Evolutionary conservation across 129 eudicot species (phyloP).

Genomic region (Smallanthus sonchifolius): DNA sequence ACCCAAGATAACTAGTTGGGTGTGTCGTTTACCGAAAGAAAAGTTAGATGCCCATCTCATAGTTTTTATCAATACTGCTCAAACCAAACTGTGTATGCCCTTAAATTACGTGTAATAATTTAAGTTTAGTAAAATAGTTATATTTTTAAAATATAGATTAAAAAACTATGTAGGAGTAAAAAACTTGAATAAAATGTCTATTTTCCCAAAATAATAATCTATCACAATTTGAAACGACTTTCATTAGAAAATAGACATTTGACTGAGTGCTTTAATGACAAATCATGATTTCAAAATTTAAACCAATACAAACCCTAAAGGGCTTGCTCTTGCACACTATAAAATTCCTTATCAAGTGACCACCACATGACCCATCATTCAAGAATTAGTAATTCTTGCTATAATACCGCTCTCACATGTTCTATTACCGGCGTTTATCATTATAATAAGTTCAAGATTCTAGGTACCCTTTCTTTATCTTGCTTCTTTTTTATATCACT

Average conservation of each 20-base stretch:
- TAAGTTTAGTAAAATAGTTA: no score
- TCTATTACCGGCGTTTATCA: conserved; percentile 20
- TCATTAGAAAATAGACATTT: conserved; percentile 7
- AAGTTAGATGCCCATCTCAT: no score
- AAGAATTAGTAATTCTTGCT: conserved; percentile 21
- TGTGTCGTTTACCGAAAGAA: no score
- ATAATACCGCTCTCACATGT: conserved; percentile 37
- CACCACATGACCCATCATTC: conserved; percentile 34
- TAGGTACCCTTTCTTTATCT: conserved; percentile 25
- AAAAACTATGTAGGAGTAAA: no score
- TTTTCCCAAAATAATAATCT: conserved; percentile 2
- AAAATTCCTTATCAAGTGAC: conserved; percentile 26
- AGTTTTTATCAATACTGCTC: no score
- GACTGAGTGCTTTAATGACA: conserved; percentile 22
- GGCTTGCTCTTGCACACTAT: conserved; percentile 22
- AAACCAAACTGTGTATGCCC: no score
- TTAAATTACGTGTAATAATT: no score
- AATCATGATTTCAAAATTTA: conserved; percentile 22
- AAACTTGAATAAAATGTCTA: neutral
- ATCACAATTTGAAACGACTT: neutral
- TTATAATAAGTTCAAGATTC: conserved; percentile 17
- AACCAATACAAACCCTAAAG: conserved; percentile 11
- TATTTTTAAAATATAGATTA: no score
- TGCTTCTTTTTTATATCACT: conserved; percentile 11
- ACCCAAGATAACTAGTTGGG: no score